Evolutionary conservation across 345 rosid genomes (phyloP), one percentile per base, ranked within the genome.

Genomic region (Brassica incana): DNA sequence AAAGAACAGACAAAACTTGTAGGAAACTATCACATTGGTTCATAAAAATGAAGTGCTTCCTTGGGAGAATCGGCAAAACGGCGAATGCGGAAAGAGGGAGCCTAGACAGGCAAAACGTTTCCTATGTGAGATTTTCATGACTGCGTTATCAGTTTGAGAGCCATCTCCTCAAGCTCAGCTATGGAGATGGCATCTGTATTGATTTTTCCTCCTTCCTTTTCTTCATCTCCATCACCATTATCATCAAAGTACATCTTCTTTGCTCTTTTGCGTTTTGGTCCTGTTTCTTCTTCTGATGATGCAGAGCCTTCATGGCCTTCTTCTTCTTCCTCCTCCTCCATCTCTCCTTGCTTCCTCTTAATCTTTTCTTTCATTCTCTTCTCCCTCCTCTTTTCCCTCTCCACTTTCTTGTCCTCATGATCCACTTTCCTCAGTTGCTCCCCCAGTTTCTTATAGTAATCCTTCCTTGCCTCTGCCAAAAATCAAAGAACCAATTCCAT

Each of bases 131-230:
- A 67, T 20, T 68, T 14, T 74, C 67, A 80, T 6, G 48, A 74
- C 48, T 63, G 83, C 12, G 80, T 77, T 65, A 92, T 83, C 70
- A 94, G 75, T 83, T 87, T 88, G 48, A 95, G 92, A 63, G 95
- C 99, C 76, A 91, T 81, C 75, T 87, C 92, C 87, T 95, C 97
- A 83, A 90, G 99, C 43, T 92, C 97, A 25, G 87, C 89, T 67
- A 95, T 7, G 62, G 97, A 87, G 58, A 87, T 23, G 0, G 97
- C 69, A 43, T 92, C 90, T 2, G 83, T 76, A 7, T 83, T 75
- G 64, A 78, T 7, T 63, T 74, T 74, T 62, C 48, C 71, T 25
- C 32, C 61, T 8, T 16, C 78, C 0, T 4, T 67, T 63, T 71
- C 85, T 0, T 71, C 64, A 58, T 40, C 77, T 12, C 11, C 35